Percentiles rank a stretch among this genome's conserved stretches.
Evolutionary conservation across 73 alveolate genomes (phyloP).

Genomic region (Strombidium stylifer): DNA sequence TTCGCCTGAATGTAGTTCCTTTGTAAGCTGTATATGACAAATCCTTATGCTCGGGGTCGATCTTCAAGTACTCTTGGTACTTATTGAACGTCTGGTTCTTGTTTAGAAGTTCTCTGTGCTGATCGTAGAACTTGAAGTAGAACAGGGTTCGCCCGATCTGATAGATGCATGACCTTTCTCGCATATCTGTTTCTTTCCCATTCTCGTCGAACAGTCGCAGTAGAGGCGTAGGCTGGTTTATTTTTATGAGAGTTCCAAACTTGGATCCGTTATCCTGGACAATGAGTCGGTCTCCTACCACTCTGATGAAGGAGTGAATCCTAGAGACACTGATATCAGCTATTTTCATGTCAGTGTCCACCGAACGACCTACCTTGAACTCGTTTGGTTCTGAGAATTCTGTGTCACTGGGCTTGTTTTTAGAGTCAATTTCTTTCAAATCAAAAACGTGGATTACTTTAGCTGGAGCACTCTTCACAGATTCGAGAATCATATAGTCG

Average conservation of each 20-base stretch:
- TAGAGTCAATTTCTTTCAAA: too few species aligned
- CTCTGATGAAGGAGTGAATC: constrained; percentile 37
- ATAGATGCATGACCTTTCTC: neutral
- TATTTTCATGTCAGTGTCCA: constrained; percentile 54
- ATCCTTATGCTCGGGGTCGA: too few species aligned
- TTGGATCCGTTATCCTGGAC: constrained; percentile 45
- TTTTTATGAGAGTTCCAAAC: constrained; percentile 54
- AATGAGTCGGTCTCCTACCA: constrained; percentile 2
- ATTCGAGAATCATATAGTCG: constrained; percentile 38
- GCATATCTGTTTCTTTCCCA: neutral
- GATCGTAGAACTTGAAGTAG: too few species aligned
- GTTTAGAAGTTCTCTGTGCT: too few species aligned
- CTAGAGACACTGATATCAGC: constrained; percentile 67
- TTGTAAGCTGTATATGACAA: too few species aligned
- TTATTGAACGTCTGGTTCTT: too few species aligned
- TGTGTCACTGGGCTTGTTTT: too few species aligned
- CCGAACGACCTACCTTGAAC: constrained; percentile 47
- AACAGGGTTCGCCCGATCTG: constrained; percentile 23
- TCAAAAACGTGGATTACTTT: constrained; percentile 37
- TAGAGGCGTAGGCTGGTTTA: constrained; percentile 30
- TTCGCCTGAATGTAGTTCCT: too few species aligned
- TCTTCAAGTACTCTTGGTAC: too few species aligned
- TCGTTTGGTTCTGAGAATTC: neutral
- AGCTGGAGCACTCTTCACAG: constrained; percentile 50
- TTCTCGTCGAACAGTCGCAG: too few species aligned